Evolutionary conservation across 805 yeast species (phyloP).

Genomic region (Lachancea sp.): DNA sequence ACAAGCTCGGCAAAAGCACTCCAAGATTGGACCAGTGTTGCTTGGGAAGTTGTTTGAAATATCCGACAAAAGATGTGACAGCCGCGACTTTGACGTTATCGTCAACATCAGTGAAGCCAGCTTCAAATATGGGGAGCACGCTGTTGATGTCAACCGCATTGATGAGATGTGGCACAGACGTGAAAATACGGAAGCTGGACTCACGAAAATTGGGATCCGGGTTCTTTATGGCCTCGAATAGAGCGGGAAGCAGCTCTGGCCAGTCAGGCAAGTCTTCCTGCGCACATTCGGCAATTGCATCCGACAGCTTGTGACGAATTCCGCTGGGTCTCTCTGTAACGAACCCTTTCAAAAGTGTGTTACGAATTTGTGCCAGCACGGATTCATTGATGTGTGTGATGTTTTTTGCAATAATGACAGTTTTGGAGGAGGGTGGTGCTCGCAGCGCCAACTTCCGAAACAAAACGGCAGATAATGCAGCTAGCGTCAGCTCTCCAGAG

Average conservation of each 20-base stretch:
- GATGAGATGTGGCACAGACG: constrained; percentile 75
- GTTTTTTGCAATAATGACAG: constrained; percentile 66
- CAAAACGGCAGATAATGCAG: constrained; percentile 77
- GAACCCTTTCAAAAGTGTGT: constrained; percentile 67
- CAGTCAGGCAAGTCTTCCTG: constrained; percentile 59
- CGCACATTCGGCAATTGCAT: constrained; percentile 90
- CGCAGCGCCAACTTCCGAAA: constrained; percentile 81
- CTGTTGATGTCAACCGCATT: constrained; percentile 50
- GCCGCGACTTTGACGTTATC: constrained; percentile 89
- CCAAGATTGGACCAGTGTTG: constrained; percentile 70
- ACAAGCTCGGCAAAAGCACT: constrained; percentile 72
- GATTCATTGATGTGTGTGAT: constrained; percentile 60
- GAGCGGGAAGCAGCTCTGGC: constrained; percentile 72
- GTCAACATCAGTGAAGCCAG: constrained; percentile 71
- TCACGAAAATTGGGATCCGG: constrained; percentile 69
- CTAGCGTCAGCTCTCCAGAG: constrained; percentile 53
- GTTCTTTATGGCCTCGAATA: constrained; percentile 56
- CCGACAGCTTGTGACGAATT: constrained; percentile 87
- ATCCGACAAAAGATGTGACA: constrained; percentile 85
- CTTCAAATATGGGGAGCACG: constrained; percentile 61
- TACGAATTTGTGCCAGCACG: constrained; percentile 57
- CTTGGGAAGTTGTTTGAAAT: constrained; percentile 77
- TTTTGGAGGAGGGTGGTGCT: constrained; percentile 55
- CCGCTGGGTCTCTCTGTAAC: constrained; percentile 57
- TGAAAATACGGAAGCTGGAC: constrained; percentile 81